Percentiles rank a stretch among this genome's conserved stretches.
Evolutionary conservation across 805 yeast genomes (phyloP).

Genomic region (Lachancea fermentati): DNA sequence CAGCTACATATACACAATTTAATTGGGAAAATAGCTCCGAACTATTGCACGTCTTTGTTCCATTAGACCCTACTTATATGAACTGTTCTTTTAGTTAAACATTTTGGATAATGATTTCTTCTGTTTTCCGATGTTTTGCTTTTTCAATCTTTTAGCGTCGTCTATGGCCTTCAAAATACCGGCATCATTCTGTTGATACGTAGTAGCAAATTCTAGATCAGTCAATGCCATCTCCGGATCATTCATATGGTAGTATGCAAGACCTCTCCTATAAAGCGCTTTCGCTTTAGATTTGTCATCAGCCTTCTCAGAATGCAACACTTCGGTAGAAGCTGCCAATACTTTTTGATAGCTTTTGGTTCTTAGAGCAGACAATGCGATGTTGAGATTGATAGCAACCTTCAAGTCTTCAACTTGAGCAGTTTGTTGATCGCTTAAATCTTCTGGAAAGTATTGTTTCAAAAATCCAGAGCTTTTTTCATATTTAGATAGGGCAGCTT

Average conservation of each 20-base stretch:
- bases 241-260: conserved; percentile 57
- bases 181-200: conserved; percentile 61
- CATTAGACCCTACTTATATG: too few relatives aligned
- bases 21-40: too few relatives aligned
- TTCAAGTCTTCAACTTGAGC: conserved; percentile 48
- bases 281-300: conserved; percentile 71
- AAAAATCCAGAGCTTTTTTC: conserved; percentile 64
- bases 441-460: conserved; percentile 60
- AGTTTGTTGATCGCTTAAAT: conserved; percentile 47
- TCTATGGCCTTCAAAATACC: conserved; percentile 61
- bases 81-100: conserved; percentile 40
- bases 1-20: too few relatives aligned
- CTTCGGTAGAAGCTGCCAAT: conserved; percentile 57
- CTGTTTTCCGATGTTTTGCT: conserved; percentile 57
- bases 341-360: conserved; percentile 48
- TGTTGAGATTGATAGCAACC: conserved; percentile 61
- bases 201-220: conserved; percentile 61
- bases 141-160: conserved; percentile 49
- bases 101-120: conserved; percentile 71
- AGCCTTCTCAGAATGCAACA: conserved; percentile 51
- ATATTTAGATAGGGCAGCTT: conserved; percentile 61
- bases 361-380: conserved; percentile 70
- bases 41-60: too few relatives aligned
- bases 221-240: conserved; percentile 65
- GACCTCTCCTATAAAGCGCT: conserved; percentile 82